A percentile compares a stretch with the other conserved stretches of the same genome.
Conservation (phyloP, 2,329 filamentous ascomycete genomes). For the Phialemoniopsis sp. region DNA sequence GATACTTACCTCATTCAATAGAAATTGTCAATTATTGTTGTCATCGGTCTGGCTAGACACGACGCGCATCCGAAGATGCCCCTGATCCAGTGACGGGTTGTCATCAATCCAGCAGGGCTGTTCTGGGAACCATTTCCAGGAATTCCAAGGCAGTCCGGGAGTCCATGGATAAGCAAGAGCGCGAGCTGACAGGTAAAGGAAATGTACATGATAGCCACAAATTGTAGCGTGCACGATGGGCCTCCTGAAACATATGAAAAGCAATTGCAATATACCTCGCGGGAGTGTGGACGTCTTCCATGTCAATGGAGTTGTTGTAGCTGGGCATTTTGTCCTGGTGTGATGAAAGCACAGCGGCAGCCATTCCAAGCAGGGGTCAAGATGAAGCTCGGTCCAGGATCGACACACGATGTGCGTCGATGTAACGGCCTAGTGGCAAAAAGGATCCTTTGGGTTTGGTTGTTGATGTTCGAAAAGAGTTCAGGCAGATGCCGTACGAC, state of each 20-base stretch:
- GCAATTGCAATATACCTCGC: slow-evolving; percentile 52
- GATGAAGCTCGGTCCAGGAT: slow-evolving; percentile 3
- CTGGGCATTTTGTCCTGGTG: slow-evolving; percentile 40
- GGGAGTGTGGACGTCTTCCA: slow-evolving; percentile 57
- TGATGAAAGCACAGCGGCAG: slow-evolving; percentile 18
- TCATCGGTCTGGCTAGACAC: not conserved
- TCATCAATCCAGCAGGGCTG: no score
- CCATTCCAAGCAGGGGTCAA: slow-evolving; percentile 11
- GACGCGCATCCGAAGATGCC: slow-evolving; percentile 1
- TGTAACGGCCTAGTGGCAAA: no score
- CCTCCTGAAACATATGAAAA: slow-evolving; percentile 46
- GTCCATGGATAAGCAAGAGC: slow-evolving; percentile 1
- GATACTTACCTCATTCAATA: not conserved
- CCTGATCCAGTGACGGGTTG: slow-evolving; percentile 5
- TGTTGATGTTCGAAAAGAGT: no score
- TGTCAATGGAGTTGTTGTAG: slow-evolving; percentile 46
- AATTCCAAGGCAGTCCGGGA: slow-evolving; percentile 1
- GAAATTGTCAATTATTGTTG: no score
- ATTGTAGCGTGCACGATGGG: slow-evolving; percentile 23
- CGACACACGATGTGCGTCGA: slow-evolving; percentile 10
- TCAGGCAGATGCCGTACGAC: no score
- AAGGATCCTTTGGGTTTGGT: slow-evolving; percentile 1
- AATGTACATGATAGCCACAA: slow-evolving; percentile 20
- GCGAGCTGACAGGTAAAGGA: slow-evolving; percentile 14
- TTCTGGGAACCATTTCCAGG: slow-evolving; percentile 1